Evolutionary conservation across 1,284 basidiomycete species (phyloP), one percentile per base, ranked within the genome.

Genomic region (Puccinia horiana): DNA sequence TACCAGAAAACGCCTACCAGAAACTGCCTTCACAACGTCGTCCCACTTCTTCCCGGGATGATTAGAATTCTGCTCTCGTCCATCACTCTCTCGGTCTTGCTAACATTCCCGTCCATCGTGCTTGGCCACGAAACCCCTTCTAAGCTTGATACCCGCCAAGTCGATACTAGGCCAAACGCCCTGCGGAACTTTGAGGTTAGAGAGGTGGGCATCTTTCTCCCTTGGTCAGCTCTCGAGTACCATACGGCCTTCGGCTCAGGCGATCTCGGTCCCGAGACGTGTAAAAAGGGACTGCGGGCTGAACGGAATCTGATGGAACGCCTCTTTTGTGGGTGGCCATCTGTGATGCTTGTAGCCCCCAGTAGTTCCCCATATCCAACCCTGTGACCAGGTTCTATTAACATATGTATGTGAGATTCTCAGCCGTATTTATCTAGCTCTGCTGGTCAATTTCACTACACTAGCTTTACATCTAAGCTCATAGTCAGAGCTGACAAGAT

Each of bases 131-230:
- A 37, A 20, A n/a, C 26, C 40, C 67, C 37, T n/a, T 70, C 47
- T 47, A 29, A 70, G 69, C 42, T 65, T 12, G 37, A 81, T 0
- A 47, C 54, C 23, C 80, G 72, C 12, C 80, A 82, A 42, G 58
- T 44, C 4, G 56, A 65, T 18, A 16, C 20, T n/a, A 73, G 73
- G 29, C 73, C 70, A 54, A 44, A 75, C 47, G 80, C 80, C 2
- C 73, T 82, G 20, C 40, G 37, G 14, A 82, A 76, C 56, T 76
- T 82, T 75, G 80, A 82, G 58, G 72, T 82, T 52, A 56, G 58
- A 58, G 72, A 73, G 72, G 80, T 82, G n/a, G 12, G 80, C 26
- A 44, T 26, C 23, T 54, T 47, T 47, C 16, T 47, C 37, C 6
- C 23, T 42, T 8, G 4, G 42, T 42, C 35, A 40, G 40, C 16